Base-by-base conservation (phyloP, 768 basidiomycete genomes). In the Holtermanniella nyarrowii region DNA sequence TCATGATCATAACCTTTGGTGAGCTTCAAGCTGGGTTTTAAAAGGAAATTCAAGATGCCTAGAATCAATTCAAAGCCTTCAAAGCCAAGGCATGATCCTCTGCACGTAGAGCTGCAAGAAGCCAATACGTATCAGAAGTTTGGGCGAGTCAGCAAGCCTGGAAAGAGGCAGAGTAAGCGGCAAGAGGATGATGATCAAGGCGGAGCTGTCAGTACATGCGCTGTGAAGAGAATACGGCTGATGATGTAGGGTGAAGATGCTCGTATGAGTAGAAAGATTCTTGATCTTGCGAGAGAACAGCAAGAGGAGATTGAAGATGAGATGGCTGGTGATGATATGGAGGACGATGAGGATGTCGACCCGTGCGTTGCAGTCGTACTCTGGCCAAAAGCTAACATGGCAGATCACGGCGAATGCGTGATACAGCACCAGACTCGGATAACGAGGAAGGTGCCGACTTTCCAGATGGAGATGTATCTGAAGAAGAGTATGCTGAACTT, bases 201-300 rank as follows among this genome's bases (percentile, higher is more conserved):
- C 11, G 2, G 27, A 12, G 46, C 24, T 24, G 26, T 26, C 5
- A 27, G 24, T 5, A 3, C 24, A 7, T 16, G 16, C 5, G 24
- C 18, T 26, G n/a, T n/a, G n/a, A n/a, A n/a, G 43, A 4, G 16
- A 26, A 22, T 31, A 4, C n/a, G 4, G 16, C 5, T 27, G 14
- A 21, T 7, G 7, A 3, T 24, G 0, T 44, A 64, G 67, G 46
- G 46, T 7, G 69, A 70, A 45, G 66, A 69, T 49, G 69, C 70
- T 16, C 50, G 64, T 72, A 84, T 83, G 4, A 93, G 89, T 0
- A 77, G 78, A 53, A 83, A 81, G 60, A 95, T 99, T 45, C 84
- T 99, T 59, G 85, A 90, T 69, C 80, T 99, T 50, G 93, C 93
- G 14, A 78, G 80, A 65, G 84, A 86, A 60, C 93, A 99, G 72